Percentiles rank a stretch among this genome's conserved stretches.
Evolutionary conservation across 495 filamentous ascomycete species (phyloP).

Genomic region (Aspergillus bridgeri): DNA sequence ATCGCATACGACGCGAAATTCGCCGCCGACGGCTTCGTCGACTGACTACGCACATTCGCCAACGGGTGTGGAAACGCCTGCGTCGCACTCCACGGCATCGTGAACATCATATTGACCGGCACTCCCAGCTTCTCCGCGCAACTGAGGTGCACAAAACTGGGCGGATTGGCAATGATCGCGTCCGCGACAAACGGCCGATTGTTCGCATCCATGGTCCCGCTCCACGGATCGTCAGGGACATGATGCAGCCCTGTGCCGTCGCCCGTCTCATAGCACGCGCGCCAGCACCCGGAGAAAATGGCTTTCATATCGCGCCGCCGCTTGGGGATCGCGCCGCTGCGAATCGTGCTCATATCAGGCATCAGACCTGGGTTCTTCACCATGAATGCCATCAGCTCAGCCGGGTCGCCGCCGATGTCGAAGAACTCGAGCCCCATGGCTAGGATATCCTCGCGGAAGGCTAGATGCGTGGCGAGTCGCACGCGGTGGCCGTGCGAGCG

Average conservation of each 20-base stretch:
- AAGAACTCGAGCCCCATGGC: slow-evolving; percentile 77
- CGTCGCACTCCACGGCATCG: slow-evolving; percentile 24
- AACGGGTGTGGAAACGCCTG: slow-evolving; percentile 21
- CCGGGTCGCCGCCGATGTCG: slow-evolving; percentile 72
- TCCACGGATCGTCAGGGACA: slow-evolving; percentile 40
- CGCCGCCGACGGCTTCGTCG: slow-evolving; percentile 50
- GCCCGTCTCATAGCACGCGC: slow-evolving; percentile 64
- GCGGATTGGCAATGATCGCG: slow-evolving; percentile 81
- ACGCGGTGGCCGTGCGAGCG: slow-evolving; percentile 71
- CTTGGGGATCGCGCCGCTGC: slow-evolving; percentile 63
- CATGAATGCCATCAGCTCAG: slow-evolving; percentile 83
- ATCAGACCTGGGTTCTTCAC: slow-evolving; percentile 80
- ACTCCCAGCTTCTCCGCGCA: slow-evolving; percentile 78
- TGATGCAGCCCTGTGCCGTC: slow-evolving; percentile 50
- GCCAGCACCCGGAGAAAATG: slow-evolving; percentile 76
- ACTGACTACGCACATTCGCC: slow-evolving; percentile 52
- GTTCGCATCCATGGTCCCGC: slow-evolving; percentile 27
- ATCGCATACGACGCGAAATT: slow-evolving; percentile 74
- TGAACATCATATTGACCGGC: slow-evolving; percentile 81
- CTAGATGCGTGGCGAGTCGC: slow-evolving; percentile 70
- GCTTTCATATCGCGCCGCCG: slow-evolving; percentile 64
- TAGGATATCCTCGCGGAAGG: slow-evolving; percentile 65
- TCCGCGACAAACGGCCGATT: slow-evolving; percentile 69
- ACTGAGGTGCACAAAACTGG: slow-evolving; percentile 77
- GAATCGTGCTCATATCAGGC: slow-evolving; percentile 63